Evolutionary conservation across 495 filamentous ascomycete genomes (phyloP), one percentile per base, ranked within the genome.

Genomic region (Penicillium egyptiacum): DNA sequence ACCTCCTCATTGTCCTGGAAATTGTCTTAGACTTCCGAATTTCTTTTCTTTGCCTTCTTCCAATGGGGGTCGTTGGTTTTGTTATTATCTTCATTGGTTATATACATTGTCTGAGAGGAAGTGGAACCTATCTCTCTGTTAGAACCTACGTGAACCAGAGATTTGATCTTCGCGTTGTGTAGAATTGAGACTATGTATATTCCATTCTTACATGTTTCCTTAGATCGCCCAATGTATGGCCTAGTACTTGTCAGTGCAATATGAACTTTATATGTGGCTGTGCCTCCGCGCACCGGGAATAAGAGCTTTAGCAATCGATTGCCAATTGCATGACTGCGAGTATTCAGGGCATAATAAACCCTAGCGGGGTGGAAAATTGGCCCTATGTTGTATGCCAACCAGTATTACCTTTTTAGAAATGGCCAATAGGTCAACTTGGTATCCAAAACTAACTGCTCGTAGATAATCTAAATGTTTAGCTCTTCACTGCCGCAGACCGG

Each of bases 91-190:
- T 48, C n/a, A 20, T 12, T 48, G 45, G n/a, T n/a, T 31, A 31
- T 19, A 19, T 64, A 81, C 80, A 75, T 79, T 81, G 51, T 74
- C 65, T 53, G 78, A 72, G 55, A 81, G 73, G 41, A 81, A 75
- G 25, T 72, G 67, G 53, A 72, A 81, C 44, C 77, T 79, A 53
- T 80, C 73, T 22, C 64, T 70, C 59, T 80, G 74, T 76, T 7
- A 26, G 25, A 26, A 7, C 25, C 25, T 7, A 26, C 0, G 8
- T 26, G 0, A 26, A 26, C 25, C 6, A 26, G 25, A 26, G 8
- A 6, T 26, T 26, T 0, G 8, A 8, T 26, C 25, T 26, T 26
- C 4, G 25, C 25, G 25, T 26, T 26, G 25, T 26, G 7, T 8
- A 26, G 6, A 26, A 26, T 7, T 26, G 25, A 8, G 8, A 8